Evolutionary conservation across 345 rosid genomes (phyloP), one percentile per base, ranked within the genome.

Genomic region (Erysimum cheiranthoides): DNA sequence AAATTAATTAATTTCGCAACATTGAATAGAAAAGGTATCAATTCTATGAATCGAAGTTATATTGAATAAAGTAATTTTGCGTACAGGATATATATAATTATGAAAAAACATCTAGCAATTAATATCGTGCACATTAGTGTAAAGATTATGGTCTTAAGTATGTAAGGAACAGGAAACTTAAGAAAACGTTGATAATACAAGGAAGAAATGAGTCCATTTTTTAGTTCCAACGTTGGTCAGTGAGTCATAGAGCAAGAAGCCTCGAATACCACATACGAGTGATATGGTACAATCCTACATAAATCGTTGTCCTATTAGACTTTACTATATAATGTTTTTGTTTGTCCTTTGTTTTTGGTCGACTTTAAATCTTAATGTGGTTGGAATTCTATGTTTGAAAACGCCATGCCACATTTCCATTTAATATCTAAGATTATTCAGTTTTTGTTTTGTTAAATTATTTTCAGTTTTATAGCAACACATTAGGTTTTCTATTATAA

Each of bases 221-320:
- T 35, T 13, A 32, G 59, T 61, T 61, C 31, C 30, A 25, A 38
- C 61, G 61, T 72, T 47, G 64, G 56, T n/a, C 10, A 52, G 38
- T 40, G 28, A 52, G 35, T 31, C 11, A 64, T 52, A 17, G 70
- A 53, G 36, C 27, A 63, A 63, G 47, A 64, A 63, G 56, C 56
- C 63, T 53, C 35, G 31, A 35, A 53, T 34, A 53, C 77, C 70
- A 63, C 63, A 73, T 53, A 34, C 35, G 5, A 17, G 54, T 40
- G 28, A 32, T 63, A 42, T 53, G 70, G 54, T 52, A 30, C 63
- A n/a, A 73, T 64, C 25, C 9, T 8, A 40, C 35, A 53, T 42
- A 73, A 62, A 53, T 53, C 8, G 13, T 35, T 71, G 62, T 62
- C 49, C 35, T 62, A 28, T 13, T 13, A 62, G 45, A 62, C 61